phyloP scores from a whole-genome alignment of 2,329 filamentous ascomycete species.

The Fusarium armeniacum region DNA sequence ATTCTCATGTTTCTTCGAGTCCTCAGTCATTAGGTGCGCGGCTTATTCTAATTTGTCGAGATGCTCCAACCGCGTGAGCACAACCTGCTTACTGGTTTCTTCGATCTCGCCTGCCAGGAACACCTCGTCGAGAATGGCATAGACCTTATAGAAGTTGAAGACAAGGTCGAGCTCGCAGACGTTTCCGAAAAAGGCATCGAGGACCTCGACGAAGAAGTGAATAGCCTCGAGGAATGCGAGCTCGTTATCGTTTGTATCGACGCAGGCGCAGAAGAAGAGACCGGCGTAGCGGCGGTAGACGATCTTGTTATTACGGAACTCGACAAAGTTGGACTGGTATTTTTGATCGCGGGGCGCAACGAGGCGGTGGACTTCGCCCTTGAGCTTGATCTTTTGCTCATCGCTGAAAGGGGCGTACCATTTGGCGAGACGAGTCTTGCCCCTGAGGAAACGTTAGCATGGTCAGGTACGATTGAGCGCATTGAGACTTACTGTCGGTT shows the following conservation, averaged over 20 bases:
- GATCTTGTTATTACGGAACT: constrained; percentile 94
- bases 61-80: constrained; percentile 93
- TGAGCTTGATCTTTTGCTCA: constrained; percentile 98
- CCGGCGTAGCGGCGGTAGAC: constrained; percentile 98
- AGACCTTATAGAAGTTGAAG: constrained; percentile 89
- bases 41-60: constrained; percentile 91
- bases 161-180: constrained; percentile 97
- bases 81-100: constrained; percentile 98
- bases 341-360: constrained; percentile 98
- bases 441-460: constrained; percentile 66
- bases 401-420: constrained; percentile 99
- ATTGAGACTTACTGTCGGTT: constrained; percentile 79
- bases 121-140: constrained; percentile 98
- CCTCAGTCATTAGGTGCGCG: not conserved
- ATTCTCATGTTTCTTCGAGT: not conserved
- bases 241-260: constrained; percentile 99
- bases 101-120: constrained; percentile 98
- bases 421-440: constrained; percentile 97
- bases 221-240: constrained; percentile 96
- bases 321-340: constrained; percentile 99
- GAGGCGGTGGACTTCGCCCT: constrained; percentile 98
- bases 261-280: constrained; percentile 98
- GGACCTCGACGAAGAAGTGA: constrained; percentile 98
- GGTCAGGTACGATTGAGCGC: not conserved
- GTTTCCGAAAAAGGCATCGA: constrained; percentile 99